Conservation (phyloP, 2,329 filamentous ascomycete genomes). For the Pseudogymnoascus sp. region DNA sequence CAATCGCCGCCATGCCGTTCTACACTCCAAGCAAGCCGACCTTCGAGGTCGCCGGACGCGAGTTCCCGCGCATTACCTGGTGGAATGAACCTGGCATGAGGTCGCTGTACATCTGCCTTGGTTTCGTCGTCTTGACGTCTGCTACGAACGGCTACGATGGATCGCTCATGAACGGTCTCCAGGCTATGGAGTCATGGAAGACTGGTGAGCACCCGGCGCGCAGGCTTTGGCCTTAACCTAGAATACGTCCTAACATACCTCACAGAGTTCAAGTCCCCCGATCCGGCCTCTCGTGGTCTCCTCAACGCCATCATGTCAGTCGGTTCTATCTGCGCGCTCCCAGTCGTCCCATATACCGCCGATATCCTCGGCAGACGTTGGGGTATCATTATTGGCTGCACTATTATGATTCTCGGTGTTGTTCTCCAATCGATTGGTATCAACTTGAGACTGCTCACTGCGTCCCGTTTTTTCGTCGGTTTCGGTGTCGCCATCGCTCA, state of each 20-base stretch:
- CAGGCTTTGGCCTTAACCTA: background rate
- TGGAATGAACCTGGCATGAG: constrained; percentile 45
- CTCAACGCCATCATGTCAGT: constrained; percentile 40
- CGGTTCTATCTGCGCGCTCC: constrained; percentile 38
- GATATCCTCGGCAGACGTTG: constrained; percentile 38
- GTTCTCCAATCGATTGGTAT: constrained; percentile 32
- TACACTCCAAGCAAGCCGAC: constrained; percentile 19
- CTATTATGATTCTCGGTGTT: constrained; percentile 38
- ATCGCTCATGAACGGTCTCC: constrained; percentile 29
- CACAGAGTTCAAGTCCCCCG: constrained; percentile 19
- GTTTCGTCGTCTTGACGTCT: constrained; percentile 31
- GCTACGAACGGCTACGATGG: constrained; percentile 49
- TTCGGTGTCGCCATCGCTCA: constrained; percentile 28
- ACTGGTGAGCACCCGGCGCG: constrained; percentile 21
- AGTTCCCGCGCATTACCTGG: constrained; percentile 37
- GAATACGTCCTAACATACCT: background rate
- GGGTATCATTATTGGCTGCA: constrained; percentile 38
- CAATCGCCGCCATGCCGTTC: constrained; percentile 14
- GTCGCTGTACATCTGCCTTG: constrained; percentile 43
- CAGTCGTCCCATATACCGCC: constrained; percentile 39
- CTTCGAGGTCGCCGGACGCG: constrained; percentile 24
- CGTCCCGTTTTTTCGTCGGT: constrained; percentile 31
- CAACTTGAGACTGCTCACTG: constrained; percentile 36
- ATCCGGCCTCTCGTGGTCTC: constrained; percentile 32
- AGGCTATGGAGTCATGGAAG: constrained; percentile 31